These are phyloP conservation scores for Neonectria sp. DNA, from an alignment of 2,329 filamentous ascomycete species.

Conservation along the genomic window DNA sequence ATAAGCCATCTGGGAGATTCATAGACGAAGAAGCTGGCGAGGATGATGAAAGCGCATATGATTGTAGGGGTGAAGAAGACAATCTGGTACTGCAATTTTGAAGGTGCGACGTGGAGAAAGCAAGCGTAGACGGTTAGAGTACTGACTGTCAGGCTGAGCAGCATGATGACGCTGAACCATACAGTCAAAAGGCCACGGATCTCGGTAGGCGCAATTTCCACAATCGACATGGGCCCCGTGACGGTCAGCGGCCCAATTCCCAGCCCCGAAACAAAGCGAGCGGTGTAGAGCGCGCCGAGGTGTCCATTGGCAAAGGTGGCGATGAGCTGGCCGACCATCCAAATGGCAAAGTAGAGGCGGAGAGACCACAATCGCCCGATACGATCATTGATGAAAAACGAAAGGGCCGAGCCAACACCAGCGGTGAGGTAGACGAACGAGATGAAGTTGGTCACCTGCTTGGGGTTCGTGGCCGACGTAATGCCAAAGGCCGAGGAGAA, in stretches of 20 bases:
- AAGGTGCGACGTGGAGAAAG: constrained; percentile 34
- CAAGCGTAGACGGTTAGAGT: constrained; percentile 54
- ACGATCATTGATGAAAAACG: constrained; percentile 41
- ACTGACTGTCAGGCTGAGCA: constrained; percentile 50
- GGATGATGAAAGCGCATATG: constrained; percentile 43
- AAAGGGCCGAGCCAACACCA: constrained; percentile 22
- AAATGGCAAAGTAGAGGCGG: constrained; percentile 55
- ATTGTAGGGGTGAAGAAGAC: constrained; percentile 46
- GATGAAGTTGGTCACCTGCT: constrained; percentile 34
- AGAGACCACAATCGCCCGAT: constrained; percentile 58
- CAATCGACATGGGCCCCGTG: constrained; percentile 55
- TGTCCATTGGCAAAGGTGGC: constrained; percentile 47
- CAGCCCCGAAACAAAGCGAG: constrained; percentile 55
- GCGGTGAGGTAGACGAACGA: constrained; percentile 36
- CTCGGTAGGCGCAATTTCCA: constrained; percentile 57
- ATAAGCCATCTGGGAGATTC: constrained; percentile 57
- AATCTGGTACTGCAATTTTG: constrained; percentile 48
- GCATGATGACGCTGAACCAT: constrained; percentile 57
- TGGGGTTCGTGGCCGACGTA: constrained; percentile 31
- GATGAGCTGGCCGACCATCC: constrained; percentile 53
- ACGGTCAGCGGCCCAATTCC: constrained; percentile 58
- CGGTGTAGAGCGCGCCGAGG: constrained; percentile 51
- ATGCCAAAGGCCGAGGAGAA: constrained; percentile 34
- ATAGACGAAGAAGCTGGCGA: constrained; percentile 52
- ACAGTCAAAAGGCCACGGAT: constrained; percentile 55